Conservation (phyloP, 352 stramenopile genomes). For the Globisporangium spinosum region DNA sequence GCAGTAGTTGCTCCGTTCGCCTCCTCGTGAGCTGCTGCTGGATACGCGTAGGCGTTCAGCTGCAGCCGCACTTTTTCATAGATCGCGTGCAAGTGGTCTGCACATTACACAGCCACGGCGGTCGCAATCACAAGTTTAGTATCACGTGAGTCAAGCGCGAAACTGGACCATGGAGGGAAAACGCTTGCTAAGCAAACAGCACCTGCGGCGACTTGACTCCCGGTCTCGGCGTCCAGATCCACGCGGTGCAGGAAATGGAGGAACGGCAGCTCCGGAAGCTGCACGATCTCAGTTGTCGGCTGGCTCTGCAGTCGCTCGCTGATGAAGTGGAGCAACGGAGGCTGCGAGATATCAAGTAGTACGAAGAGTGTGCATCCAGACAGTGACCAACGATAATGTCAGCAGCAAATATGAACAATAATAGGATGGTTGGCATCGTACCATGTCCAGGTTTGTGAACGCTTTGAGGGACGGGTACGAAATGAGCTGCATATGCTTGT, state of each 20-base stretch:
- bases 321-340: conserved; percentile 73
- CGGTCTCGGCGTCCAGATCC: conserved; percentile 27
- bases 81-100: conserved; percentile 35
- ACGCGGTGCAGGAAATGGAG: conserved; percentile 71
- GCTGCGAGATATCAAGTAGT: conserved; percentile 26
- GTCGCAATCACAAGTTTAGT: background rate
- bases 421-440: conserved; percentile 15
- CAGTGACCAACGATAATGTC: background rate
- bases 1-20: background rate
- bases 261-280: conserved; percentile 66
- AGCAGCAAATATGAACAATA: background rate
- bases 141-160: conserved; percentile 2
- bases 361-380: background rate
- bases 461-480: conserved; percentile 68
- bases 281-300: conserved; percentile 36
- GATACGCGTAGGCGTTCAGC: conserved; percentile 40
- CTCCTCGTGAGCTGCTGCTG: conserved; percentile 12
- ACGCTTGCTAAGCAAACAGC: background rate
- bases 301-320: conserved; percentile 40
- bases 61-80: conserved; percentile 46
- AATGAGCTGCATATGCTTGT: conserved; percentile 88
- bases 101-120: background rate
- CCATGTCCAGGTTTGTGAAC: conserved; percentile 60
- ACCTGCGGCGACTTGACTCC: conserved; percentile 48
- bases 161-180: background rate